Base-by-base conservation (phyloP, 2,329 filamentous ascomycete genomes). In the Neophaeococcomyces aloes region DNA sequence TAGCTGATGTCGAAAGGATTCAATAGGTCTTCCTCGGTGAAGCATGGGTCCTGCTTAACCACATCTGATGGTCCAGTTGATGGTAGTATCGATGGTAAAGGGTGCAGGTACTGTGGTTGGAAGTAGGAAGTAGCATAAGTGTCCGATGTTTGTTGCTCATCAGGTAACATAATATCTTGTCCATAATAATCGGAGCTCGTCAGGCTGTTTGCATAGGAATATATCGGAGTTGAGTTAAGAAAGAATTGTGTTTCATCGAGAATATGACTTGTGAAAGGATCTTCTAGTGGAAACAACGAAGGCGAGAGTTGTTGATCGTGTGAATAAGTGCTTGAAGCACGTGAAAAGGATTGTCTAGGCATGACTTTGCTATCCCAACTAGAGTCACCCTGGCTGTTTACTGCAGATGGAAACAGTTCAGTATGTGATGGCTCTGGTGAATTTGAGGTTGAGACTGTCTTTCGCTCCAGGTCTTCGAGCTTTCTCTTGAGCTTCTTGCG, bases 401-500 rank as follows among this genome's bases (percentile, higher is more conserved):
- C 30, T 19, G 7, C 13, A 5, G 39, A 13, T 14, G 18, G 18
- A 14, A 30, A 29, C 15, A 42, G 39, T 19, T 42, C 39, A 27
- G 39, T 52, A 41, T 72, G 74, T 49, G 67, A 65, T 56, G 74
- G 72, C 59, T 79, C 75, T 42, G 76, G 76, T 30, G 75, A 79
- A 47, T 71, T 70, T 42, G 77, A 79, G 47, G 72, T 73, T 30
- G 74, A 78, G 5, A 71, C 75, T 37, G 76, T 75, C 56, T 75
- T 68, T 54, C 74, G 69, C 59, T 80, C 76, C 39, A 80, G 65
- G 56, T 80, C 76, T 63, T 80, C 77, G 56, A 80, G 65, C 53
- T 76, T 72, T 63, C 77, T 75, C 72, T 81, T 81, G 57, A 80
- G 67, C 67, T 80, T 80, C 67, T 80, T 79, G 61, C 77, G 74